These are phyloP conservation scores for Cladosporium halotolerans DNA, from an alignment of 2,329 filamentous ascomycete species.

Conservation along the genomic window DNA sequence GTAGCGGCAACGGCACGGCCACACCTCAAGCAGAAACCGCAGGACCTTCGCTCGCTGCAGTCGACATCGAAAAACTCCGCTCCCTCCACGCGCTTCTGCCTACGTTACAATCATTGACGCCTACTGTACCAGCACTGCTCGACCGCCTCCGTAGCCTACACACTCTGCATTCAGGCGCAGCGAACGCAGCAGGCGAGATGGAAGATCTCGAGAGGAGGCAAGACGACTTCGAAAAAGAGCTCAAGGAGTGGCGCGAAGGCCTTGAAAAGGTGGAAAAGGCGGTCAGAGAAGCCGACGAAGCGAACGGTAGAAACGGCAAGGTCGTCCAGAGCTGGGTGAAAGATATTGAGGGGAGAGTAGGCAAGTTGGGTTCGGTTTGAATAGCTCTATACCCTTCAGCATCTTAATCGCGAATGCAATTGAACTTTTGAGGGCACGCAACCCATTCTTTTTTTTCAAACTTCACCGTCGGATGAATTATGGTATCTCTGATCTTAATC, in stretches of 20 bases:
- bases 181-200: conserved; percentile 69
- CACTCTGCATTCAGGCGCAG: conserved; percentile 80
- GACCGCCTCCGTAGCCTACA: conserved; percentile 79
- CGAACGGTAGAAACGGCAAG: conserved; percentile 72
- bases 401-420: not conserved
- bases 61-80: conserved; percentile 81
- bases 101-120: conserved; percentile 79
- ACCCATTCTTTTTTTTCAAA: too few species aligned
- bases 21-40: conserved; percentile 11
- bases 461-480: too few species aligned
- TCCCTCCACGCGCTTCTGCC: conserved; percentile 83
- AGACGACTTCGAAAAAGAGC: conserved; percentile 72
- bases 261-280: conserved; percentile 71
- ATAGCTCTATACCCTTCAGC: conserved; percentile 1
- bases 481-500: too few species aligned
- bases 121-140: conserved; percentile 75
- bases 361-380: not conserved
- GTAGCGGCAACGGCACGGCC: conserved; percentile 13
- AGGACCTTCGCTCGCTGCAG: conserved; percentile 35
- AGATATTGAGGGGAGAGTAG: conserved; percentile 59
- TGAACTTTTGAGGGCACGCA: too few species aligned
- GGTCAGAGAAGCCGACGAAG: conserved; percentile 61
- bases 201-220: conserved; percentile 73
- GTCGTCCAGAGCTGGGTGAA: conserved; percentile 86
- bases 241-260: conserved; percentile 79